A percentile compares a stretch with the other conserved stretches of the same genome.
Conservation (phyloP, 2,329 filamentous ascomycete species). For the Neobulgaria alba region DNA sequence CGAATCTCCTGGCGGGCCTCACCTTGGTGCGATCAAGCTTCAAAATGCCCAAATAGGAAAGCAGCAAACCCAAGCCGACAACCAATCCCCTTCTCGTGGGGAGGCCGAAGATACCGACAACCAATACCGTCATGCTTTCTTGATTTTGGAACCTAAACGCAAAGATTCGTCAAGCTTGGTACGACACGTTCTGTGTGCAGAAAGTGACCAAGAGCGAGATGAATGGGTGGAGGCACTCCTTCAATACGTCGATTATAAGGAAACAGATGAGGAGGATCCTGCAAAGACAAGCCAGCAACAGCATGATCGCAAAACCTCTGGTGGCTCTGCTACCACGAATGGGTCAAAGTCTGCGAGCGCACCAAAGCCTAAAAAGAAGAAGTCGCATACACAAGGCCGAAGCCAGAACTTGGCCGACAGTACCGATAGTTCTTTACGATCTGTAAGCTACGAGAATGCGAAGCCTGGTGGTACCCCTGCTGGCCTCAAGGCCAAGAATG, state of each 20-base stretch:
- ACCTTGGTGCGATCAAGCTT: slow-evolving; percentile 89
- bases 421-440: slow-evolving; percentile 30
- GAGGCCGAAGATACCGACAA: slow-evolving; percentile 73
- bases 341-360: slow-evolving; percentile 31
- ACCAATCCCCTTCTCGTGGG: slow-evolving; percentile 50
- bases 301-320: slow-evolving; percentile 33
- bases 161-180: slow-evolving; percentile 85
- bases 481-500: slow-evolving; percentile 24
- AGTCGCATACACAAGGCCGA: slow-evolving; percentile 29
- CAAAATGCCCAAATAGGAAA: slow-evolving; percentile 88
- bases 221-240: slow-evolving; percentile 86
- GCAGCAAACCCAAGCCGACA: slow-evolving; percentile 56
- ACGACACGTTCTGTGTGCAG: slow-evolving; percentile 89
- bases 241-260: slow-evolving; percentile 74
- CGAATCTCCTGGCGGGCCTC: slow-evolving; percentile 80
- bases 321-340: slow-evolving; percentile 28
- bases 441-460: slow-evolving; percentile 31
- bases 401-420: slow-evolving; percentile 30
- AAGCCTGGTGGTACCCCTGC: slow-evolving; percentile 29
- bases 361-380: too few species aligned
- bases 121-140: slow-evolving; percentile 92
- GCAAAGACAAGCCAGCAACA: slow-evolving; percentile 28
- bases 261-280: slow-evolving; percentile 41
- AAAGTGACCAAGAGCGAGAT: slow-evolving; percentile 88
- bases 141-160: slow-evolving; percentile 91